These are phyloP conservation scores for Clohesyomyces aquaticus DNA, from an alignment of 495 filamentous ascomycete genomes.

Conservation along the genomic window DNA sequence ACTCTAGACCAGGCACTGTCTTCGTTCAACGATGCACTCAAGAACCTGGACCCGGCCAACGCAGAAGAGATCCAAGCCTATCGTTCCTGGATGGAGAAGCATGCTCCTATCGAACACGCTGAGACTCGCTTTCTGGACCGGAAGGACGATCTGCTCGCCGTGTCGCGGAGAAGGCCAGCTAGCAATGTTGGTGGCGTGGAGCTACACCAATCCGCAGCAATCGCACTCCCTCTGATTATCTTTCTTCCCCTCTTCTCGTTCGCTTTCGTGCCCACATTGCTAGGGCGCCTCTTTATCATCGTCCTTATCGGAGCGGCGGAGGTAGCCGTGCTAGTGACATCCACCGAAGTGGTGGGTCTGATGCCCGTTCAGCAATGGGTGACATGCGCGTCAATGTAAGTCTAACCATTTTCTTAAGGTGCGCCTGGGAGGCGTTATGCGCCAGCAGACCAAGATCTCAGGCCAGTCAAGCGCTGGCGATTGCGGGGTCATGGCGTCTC, in stretches of 20 bases:
- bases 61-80: slow-evolving; percentile 65
- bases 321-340: slow-evolving; percentile 25
- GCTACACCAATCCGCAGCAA: slow-evolving; percentile 28
- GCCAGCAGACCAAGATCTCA: background rate
- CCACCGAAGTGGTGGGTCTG: slow-evolving; percentile 31
- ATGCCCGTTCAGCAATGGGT: slow-evolving; percentile 38
- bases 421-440: background rate
- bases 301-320: slow-evolving; percentile 26
- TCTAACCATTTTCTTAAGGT: slow-evolving; percentile 20
- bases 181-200: slow-evolving; percentile 30
- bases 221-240: slow-evolving; percentile 32
- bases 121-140: slow-evolving; percentile 73
- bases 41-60: slow-evolving; percentile 59
- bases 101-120: slow-evolving; percentile 63
- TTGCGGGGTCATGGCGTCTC: slow-evolving; percentile 13
- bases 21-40: slow-evolving; percentile 62
- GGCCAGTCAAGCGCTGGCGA: slow-evolving; percentile 5
- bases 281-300: slow-evolving; percentile 40
- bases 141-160: slow-evolving; percentile 60
- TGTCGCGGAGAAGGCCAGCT: slow-evolving; percentile 28
- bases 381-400: slow-evolving; percentile 36
- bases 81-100: slow-evolving; percentile 64
- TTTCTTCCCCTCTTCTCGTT: slow-evolving; percentile 38
- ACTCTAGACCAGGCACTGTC: slow-evolving; percentile 71
- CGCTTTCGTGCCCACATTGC: slow-evolving; percentile 32